phyloP scores from a whole-genome alignment of 2,329 filamentous ascomycete genomes.

The Leptographium procerum region DNA sequence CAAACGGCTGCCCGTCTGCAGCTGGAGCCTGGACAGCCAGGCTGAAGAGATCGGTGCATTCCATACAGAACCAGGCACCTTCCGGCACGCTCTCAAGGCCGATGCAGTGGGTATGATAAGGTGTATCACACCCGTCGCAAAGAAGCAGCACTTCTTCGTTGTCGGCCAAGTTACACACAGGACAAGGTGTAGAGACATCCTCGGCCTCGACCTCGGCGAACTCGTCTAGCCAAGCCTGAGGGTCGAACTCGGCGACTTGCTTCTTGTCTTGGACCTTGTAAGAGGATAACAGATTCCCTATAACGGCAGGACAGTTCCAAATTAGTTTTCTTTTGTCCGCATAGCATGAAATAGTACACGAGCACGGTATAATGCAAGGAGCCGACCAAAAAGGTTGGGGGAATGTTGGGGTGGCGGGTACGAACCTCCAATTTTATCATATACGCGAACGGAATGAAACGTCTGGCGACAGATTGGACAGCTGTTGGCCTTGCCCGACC shows the following conservation, averaged over 20 bases:
- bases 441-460: conserved; percentile 84
- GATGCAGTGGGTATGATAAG: conserved; percentile 87
- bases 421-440: conserved; percentile 64
- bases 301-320: not conserved
- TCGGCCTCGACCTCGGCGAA: conserved; percentile 64
- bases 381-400: not conserved
- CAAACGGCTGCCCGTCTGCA: conserved; percentile 13
- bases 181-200: conserved; percentile 62
- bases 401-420: not conserved
- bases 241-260: conserved; percentile 82
- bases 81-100: conserved; percentile 66
- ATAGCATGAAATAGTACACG: not conserved
- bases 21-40: conserved; percentile 23
- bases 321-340: not conserved
- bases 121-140: conserved; percentile 81
- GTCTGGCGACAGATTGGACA: conserved; percentile 91
- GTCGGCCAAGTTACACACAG: conserved; percentile 70
- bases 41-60: conserved; percentile 50
- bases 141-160: conserved; percentile 77
- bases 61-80: conserved; percentile 84
- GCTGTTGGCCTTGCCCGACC: conserved; percentile 94
- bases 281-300: conserved; percentile 43
- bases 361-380: not conserved
- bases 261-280: conserved; percentile 69
- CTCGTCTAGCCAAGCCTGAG: conserved; percentile 61